Base-by-base conservation (phyloP, 768 basidiomycete species). In the Boletus vinaceobasis region DNA sequence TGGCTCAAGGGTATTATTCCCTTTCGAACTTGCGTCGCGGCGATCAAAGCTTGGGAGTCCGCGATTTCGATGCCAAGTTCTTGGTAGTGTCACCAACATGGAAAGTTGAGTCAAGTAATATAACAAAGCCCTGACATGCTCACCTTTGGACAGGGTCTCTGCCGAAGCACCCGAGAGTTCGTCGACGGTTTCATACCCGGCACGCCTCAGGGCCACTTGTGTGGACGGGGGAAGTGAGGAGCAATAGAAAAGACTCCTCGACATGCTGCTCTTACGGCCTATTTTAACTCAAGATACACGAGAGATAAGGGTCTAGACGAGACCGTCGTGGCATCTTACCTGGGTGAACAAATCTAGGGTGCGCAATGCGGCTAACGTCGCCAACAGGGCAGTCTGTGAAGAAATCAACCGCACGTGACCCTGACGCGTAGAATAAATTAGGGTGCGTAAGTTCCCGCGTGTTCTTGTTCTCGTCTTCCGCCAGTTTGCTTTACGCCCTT, bases 111-210 rank as follows among this genome's bases (percentile, higher is more conserved):
- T 35, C 40, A 42, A 48, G 17, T 9, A 35, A 55, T 36, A 35
- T 15, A 23, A 23, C 23, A 23, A 5, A 33, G 8, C 38, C 32
- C 33, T 43, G 14, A 45, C 9, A 8, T n/a, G 52, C 67, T 48
- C 29, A 83, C 86, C 83, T 73, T 75, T 71, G 23, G 81, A 75
- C 21, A 87, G 64, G n/a, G 60, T 56, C 51, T 82, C 79, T 5
- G 75, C 71, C 2, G 79, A 75, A 3, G 71, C 64, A 8, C 66
- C 65, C 15, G 65, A 65, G 8, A 88, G 61, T 59, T 88, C 86
- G 48, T 78, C 71, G 3, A 82, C 61, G 7, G 77, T 82, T 62
- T 82, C 78, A 61, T 85, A 88, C 7, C 86, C 86, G 37, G 79
- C 76, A 37, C 71, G 73, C 43, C 73, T 73, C 33, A 87, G 71